Conservation (phyloP, 345 rosid species). For the Triadica sebifera region DNA sequence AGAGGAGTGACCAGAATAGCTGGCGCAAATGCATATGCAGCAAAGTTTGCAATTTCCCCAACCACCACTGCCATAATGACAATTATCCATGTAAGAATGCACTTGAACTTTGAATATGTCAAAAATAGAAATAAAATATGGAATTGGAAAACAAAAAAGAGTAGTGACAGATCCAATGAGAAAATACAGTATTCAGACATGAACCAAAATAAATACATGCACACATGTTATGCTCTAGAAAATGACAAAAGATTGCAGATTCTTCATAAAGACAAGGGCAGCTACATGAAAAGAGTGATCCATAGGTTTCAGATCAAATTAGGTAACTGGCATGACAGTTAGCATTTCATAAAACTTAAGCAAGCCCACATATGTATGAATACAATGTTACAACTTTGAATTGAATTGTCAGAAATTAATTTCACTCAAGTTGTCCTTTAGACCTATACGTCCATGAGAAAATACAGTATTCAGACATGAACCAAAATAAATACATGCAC, state of each 20-base stretch:
- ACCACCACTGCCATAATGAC: constrained; percentile 24
- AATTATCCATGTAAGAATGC: constrained; percentile 24
- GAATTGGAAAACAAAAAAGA: not conserved
- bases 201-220: not conserved
- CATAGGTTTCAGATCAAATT: not conserved
- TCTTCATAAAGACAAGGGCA: not conserved
- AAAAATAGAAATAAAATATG: not conserved
- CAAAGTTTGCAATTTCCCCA: constrained; percentile 31
- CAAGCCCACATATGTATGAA: too few relatives aligned
- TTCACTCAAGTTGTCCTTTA: not conserved
- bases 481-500: not conserved
- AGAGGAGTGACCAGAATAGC: constrained; percentile 33
- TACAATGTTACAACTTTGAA: not conserved
- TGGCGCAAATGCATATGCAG: constrained; percentile 34
- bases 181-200: not conserved
- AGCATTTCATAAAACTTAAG: not conserved
- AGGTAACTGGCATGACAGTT: not conserved
- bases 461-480: not conserved
- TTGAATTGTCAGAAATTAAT: not conserved
- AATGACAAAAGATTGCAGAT: not conserved
- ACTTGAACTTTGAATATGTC: not conserved
- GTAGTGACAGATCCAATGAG: not conserved
- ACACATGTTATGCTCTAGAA: not conserved
- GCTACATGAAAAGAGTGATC: not conserved
- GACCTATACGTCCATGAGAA: not conserved